Evolutionary conservation across 345 rosid genomes (phyloP).

Genomic region (Camelina sativa): DNA sequence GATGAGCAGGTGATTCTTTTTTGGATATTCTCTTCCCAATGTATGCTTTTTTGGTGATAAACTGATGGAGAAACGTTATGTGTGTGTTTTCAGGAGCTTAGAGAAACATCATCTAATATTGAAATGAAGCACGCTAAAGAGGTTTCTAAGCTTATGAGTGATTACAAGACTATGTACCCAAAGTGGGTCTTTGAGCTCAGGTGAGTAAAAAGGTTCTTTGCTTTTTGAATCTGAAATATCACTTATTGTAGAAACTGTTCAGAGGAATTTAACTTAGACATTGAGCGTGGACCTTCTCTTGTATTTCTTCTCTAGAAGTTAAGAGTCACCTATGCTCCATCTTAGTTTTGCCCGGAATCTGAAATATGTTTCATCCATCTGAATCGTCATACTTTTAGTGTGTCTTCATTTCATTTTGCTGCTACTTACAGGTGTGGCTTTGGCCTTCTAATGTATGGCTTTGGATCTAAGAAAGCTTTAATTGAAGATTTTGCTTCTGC

Average conservation of each 20-base stretch:
- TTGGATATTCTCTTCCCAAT: not conserved
- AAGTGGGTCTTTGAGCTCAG: slow-evolving; percentile 80
- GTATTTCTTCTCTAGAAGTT: not conserved
- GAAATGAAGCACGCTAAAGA: slow-evolving; percentile 75
- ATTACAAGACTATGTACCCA: slow-evolving; percentile 67
- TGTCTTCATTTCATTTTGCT: slow-evolving; percentile 15
- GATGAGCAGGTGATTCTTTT: slow-evolving; percentile 71
- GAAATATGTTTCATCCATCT: too few species aligned
- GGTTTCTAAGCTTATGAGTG: slow-evolving; percentile 51
- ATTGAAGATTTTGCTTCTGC: slow-evolving; percentile 90
- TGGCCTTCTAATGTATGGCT: slow-evolving; percentile 91
- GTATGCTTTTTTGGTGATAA: not conserved
- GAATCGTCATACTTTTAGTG: not conserved
- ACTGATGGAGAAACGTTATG: not conserved
- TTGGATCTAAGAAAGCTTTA: slow-evolving; percentile 84
- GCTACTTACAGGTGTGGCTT: slow-evolving; percentile 69
- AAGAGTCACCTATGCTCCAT: slow-evolving; percentile 5
- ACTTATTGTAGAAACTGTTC: slow-evolving; percentile 3
- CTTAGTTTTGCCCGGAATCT: not conserved
- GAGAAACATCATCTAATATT: slow-evolving; percentile 57
- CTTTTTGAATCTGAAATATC: slow-evolving; percentile 4
- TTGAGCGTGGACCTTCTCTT: slow-evolving; percentile 7
- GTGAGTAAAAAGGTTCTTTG: slow-evolving; percentile 43
- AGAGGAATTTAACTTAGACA: slow-evolving; percentile 1
- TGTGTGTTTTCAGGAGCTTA: slow-evolving; percentile 59